Base-by-base conservation (phyloP, 371 early-diverging fungal genomes). In the Mucor circinelloides region DNA sequence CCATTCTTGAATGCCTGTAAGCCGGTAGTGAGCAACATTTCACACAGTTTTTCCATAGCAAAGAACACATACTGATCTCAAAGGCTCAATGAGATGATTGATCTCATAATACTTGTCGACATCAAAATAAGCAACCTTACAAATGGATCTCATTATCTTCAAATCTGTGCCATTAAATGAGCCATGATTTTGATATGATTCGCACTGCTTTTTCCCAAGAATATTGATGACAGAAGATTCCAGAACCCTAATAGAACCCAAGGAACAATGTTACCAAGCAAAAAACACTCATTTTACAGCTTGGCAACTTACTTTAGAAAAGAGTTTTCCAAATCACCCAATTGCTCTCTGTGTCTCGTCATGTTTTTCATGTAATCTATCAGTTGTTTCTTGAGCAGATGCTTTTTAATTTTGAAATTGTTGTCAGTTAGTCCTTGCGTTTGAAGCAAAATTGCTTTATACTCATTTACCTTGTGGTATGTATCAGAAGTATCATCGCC, bases 121-220 rank as follows among this genome's bases (percentile, higher is more conserved):
- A 58, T 46, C 36, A 36, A 58, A 65, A n/a, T 36, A 13, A 9
- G 58, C 19, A 12, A 50, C 13, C 12, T 34, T 30, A 36, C 58
- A 58, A 10, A 65, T 34, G 6, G 58, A 48, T 12, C 58, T 30
- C 31, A 65, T 28, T 23, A 58, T 58, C 1, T 34, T 46, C 12
- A 65, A 17, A 42, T 46, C 38, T 5, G 34, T 50, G 1, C n/a
- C 3, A 15, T 46, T 48, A 13, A 65, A 58, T 31, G 48, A 34
- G 10, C 48, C 27, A 31, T 27, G 13, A 1, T 28, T 34, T 19
- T 27, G 31, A 30, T 65, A 65, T 2, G 66, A 65, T 58, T 58
- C 58, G 21, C 56, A 46, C 36, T 65, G 66, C 25, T 58, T 58
- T 12, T 50, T 50, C 7, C 58, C 58, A 48, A 65, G 21, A n/a